Base-by-base conservation (phyloP, 768 basidiomycete species). In the Tylopilus rubrobrunneus region DNA sequence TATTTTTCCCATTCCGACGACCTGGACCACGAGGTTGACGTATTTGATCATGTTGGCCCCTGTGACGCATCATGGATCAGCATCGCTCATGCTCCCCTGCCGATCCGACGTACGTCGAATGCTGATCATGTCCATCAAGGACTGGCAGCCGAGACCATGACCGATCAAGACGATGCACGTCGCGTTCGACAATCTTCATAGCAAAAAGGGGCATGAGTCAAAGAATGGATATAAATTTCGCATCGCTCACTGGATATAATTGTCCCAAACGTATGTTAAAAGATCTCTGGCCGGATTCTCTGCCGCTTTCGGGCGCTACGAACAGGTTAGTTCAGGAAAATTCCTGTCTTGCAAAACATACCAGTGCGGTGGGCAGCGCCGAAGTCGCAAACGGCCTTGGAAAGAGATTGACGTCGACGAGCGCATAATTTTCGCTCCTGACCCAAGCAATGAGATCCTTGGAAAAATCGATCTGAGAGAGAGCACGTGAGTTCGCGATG, bases 211-310 rank as follows among this genome's bases (percentile, higher is more conserved):
- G 45, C 48, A 17, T 36, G 28, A 48, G 49, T 52, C 23, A 45
- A 48, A 27, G 12, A 12, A 19, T 36, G 7, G 28, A 19, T 25
- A n/a, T 9, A 19, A 51, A 12, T 44, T 46, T 21, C 21, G 54
- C 43, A 45, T n/a, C 17, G 67, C 89, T 55, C 61, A 97, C 95
- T 89, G 84, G 56, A 98, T 77, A 64, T 94, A 95, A 63, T 98
- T 96, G 69, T 98, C 96, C 97, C 97, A 99, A 11, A 98, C 69
- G 67, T 98, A 96, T 4, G 78, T 77, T 53, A 96, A 67, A 23
- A 95, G 71, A 28, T 88, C 82, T 45, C 69, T 76, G 8, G 76
- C 78, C 40, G 76, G 74, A 42, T 78, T 75, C 45, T 76, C 78
- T 49, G 68, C 59, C 15, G 71, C 56, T 58, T 76, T 82, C 8